Base-by-base conservation (phyloP, 2,329 filamentous ascomycete species). In the Huntiella moniliformis region DNA sequence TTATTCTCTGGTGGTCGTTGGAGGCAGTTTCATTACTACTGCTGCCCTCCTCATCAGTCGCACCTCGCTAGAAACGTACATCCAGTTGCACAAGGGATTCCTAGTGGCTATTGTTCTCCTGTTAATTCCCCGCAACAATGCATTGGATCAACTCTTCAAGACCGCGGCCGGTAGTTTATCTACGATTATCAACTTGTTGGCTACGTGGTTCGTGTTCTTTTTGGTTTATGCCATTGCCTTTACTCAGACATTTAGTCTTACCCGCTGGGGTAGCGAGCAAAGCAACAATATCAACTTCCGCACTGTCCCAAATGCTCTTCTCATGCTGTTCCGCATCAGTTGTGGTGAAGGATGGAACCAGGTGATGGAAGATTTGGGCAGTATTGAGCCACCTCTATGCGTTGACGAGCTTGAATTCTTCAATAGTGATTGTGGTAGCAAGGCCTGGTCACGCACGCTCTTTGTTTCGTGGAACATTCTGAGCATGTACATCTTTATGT, bases 401-500 rank as follows among this genome's bases (percentile, higher is more conserved):
- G 85, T 87, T 1, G 68, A 78, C 15, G 71, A 71, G 33, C 56
- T 65, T 1, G 70, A 71, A 35, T 95, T 94, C 61, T 88, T 86
- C 56, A 66, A 82, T 37, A 91, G 85, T 55, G 92, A 98, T 62
- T 98, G 91, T 57, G 91, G 91, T 49, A 94, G 88, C 63, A 73
- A 77, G 43, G 73, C 77, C 35, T 98, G 91, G 86, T 86, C 91
- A 5, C 73, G 86, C 44, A 75, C 78, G 32, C 68, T 98, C 7
- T 98, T 98, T 65, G 86, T 96, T 48, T 76, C 81, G 4, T 98
- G 91, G 91, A 98, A 98, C 66, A 88, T 98, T 56, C 73, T 98
- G 62, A 96, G 88, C 81, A 98, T 98, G 91, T 98, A 98, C 64
- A 93, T 98, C 56, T 98, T 98, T 57, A 88, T 96, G 57, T 95